These are phyloP conservation scores for Cardiospermum halicacabum DNA, from an alignment of 345 rosid genomes.

Conservation along the genomic window DNA sequence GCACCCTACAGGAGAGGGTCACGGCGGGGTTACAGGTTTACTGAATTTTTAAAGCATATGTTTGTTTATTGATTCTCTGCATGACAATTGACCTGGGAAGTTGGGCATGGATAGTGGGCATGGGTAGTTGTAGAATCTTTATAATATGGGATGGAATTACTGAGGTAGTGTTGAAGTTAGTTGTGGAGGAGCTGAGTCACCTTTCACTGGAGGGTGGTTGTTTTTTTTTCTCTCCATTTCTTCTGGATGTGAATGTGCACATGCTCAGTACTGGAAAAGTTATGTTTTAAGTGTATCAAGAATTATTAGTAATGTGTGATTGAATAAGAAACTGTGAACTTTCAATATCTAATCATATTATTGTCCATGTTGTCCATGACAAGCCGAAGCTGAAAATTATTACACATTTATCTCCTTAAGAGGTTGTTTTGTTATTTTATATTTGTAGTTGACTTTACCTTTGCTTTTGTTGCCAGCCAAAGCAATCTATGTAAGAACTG, in stretches of 20 bases:
- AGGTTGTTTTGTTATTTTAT: background rate
- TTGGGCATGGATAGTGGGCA: too few species aligned
- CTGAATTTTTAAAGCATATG: conserved; percentile 22
- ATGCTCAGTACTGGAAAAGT: background rate
- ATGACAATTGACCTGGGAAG: conserved; percentile 10
- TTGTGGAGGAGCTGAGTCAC: background rate
- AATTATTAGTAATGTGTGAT: background rate
- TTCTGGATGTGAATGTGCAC: background rate
- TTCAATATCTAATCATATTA: too few species aligned
- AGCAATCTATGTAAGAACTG: conserved; percentile 94
- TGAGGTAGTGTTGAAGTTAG: background rate
- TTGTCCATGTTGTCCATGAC: background rate
- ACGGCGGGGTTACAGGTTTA: conserved; percentile 83
- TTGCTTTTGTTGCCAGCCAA: conserved; percentile 50
- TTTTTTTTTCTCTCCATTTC: background rate
- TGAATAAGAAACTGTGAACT: too few species aligned
- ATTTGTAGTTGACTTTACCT: conserved; percentile 14
- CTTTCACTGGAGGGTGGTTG: background rate
- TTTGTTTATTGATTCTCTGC: conserved; percentile 18
- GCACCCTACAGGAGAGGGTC: conserved; percentile 85
- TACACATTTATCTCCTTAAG: background rate
- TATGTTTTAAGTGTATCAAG: too few species aligned
- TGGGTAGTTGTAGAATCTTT: conserved; percentile 5
- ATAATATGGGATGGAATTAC: background rate
- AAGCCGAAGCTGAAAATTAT: background rate